A percentile compares a stretch with the other conserved stretches of the same genome.
These are phyloP conservation scores for Microsporum ferrugineum DNA, from an alignment of 2,329 filamentous ascomycete genomes.

Conservation along the genomic window DNA sequence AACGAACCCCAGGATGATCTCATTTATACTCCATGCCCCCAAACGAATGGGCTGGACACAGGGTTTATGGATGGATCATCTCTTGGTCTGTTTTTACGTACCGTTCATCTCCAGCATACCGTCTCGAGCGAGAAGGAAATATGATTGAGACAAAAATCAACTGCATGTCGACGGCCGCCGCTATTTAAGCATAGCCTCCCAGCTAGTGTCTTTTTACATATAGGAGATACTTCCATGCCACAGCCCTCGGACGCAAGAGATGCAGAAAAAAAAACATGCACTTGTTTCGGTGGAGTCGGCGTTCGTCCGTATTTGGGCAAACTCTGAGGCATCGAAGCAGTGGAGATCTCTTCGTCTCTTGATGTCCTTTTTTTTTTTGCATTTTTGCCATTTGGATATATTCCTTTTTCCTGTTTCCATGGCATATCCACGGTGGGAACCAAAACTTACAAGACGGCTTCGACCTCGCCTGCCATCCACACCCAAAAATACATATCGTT, in stretches of 20 bases:
- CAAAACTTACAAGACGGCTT: not conserved
- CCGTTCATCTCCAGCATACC: not conserved
- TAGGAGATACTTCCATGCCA: not conserved
- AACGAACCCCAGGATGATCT: not conserved
- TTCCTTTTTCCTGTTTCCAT: not conserved
- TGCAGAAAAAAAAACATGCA: not conserved
- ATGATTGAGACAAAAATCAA: not conserved
- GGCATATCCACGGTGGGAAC: not conserved
- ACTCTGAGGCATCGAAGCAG: not conserved
- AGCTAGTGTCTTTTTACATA: not conserved
- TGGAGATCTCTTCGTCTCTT: not conserved
- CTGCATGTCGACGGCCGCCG: not conserved
- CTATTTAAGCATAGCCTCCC: not conserved
- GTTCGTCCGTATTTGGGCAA: not conserved
- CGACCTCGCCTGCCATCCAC: not conserved
- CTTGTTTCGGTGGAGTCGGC: constrained; percentile 1
- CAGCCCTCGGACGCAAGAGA: not conserved
- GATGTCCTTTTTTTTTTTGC: not conserved
- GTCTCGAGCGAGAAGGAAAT: too few relatives aligned
- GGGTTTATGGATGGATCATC: not conserved
- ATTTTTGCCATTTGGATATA: not conserved
- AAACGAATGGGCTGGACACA: not conserved
- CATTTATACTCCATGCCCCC: not conserved
- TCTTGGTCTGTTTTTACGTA: not conserved
- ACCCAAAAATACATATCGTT: not conserved